Evolutionary conservation across 2,329 filamentous ascomycete genomes (phyloP), one percentile per base, ranked within the genome.

Genomic region (Aureobasidium sp.): DNA sequence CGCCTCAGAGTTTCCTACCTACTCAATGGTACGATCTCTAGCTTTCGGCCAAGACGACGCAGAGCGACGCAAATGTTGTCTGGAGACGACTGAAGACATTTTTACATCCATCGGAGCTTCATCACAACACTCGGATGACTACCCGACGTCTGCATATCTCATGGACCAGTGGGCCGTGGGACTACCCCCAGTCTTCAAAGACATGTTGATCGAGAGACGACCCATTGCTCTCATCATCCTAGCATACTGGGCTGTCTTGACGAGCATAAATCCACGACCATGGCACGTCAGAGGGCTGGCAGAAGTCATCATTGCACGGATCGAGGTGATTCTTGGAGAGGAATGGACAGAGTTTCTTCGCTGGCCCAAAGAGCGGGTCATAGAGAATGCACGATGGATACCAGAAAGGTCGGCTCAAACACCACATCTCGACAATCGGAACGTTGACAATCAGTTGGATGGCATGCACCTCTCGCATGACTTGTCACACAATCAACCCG

Each of bases 191-290:
- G 39, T 29, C 15, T 47, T 53, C 22, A 61, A 47, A 15, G 52
- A 57, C 22, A 57, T 62, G 60, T 33, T 62, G 31, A 8, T 45
- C 3, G 44, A 58, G 35, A 27, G 60, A 27, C 50, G 27, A 15
- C 60, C 60, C 7, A 35, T 62, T 6, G 42, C 60, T 19, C 44
- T 62, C 12, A 52, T 62, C 8, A 62, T 62, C 33, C 27, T 62
- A 22, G 52, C 50, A 17, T 58, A 62, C 33, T 62, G 50, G 40
- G 60, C 50, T 17, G 60, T 53, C 1, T 19, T 62, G 39, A 58
- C 50, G 52, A 49, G 42, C 24, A 37, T 58, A 1, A 49, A 50
- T 6, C 52, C 60, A 17, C 27, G 52, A 3, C 17, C 52, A 24
- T 62, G 60, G 60, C 49, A 53, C 24, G 14, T 62, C 3, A 33